A percentile compares a stretch with the other conserved stretches of the same genome.
Conservation (phyloP, 495 filamentous ascomycete species). For the Apiosordaria backusii region DNA sequence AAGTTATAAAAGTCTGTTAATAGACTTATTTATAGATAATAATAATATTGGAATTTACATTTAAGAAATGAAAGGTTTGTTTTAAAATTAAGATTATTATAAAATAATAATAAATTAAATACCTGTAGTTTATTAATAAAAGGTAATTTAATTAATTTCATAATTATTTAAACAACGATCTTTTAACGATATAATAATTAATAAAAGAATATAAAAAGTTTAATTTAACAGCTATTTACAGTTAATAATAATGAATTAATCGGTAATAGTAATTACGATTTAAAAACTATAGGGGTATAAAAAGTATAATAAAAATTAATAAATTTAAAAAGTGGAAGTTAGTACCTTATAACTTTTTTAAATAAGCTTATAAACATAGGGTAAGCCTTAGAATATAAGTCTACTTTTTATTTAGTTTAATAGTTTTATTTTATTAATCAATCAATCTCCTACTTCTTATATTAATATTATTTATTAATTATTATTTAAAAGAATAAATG, state of each 20-base stretch:
- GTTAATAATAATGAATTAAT: background rate
- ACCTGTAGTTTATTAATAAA: background rate
- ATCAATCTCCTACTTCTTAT: too few relatives aligned
- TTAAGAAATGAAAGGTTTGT: background rate
- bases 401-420: too few relatives aligned
- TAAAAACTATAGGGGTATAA: background rate
- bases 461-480: too few relatives aligned
- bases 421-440: too few relatives aligned
- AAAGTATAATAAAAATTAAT: too few relatives aligned
- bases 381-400: too few relatives aligned
- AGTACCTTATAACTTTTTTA: too few relatives aligned
- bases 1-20: background rate
- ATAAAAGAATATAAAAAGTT: background rate
- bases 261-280: background rate
- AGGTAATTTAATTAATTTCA: background rate
- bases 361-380: too few relatives aligned
- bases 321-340: too few relatives aligned
- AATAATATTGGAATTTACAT: background rate
- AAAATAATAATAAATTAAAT: background rate
- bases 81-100: background rate
- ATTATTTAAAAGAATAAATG: too few relatives aligned
- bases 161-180: background rate
- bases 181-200: background rate
- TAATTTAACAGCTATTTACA: slow-evolving; percentile 3
- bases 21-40: background rate